These are phyloP conservation scores for Ophiostoma novo-ulmi DNA, from an alignment of 2,329 filamentous ascomycete species.

Conservation along the genomic window DNA sequence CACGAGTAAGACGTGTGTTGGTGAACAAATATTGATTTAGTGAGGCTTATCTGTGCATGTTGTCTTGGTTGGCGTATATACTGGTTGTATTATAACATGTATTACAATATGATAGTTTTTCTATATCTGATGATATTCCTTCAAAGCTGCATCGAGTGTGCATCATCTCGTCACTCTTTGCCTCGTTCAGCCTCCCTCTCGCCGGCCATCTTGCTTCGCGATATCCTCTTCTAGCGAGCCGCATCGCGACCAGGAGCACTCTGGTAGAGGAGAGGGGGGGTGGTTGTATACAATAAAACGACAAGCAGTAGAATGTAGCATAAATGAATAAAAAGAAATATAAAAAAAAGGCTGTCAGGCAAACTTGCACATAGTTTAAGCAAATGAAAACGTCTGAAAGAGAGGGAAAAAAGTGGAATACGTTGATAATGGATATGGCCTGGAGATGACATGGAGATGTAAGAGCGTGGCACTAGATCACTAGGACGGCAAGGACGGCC, in stretches of 20 bases:
- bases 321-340: not conserved
- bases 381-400: not conserved
- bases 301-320: not conserved
- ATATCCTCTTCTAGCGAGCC: slow-evolving; percentile 2
- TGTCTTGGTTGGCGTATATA: not conserved
- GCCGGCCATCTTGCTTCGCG: not conserved
- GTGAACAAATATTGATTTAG: not conserved
- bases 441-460: not conserved
- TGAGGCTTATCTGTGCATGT: not conserved
- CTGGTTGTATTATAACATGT: not conserved
- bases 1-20: not conserved
- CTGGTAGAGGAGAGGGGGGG: not conserved
- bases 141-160: not conserved
- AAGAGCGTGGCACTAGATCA: not conserved
- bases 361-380: not conserved
- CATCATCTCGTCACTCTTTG: not conserved
- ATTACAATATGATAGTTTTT: not conserved
- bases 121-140: not conserved
- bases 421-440: not conserved
- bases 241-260: not conserved
- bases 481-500: slow-evolving; percentile 8
- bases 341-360: not conserved
- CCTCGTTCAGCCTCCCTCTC: slow-evolving; percentile 3
- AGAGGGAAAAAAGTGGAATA: not conserved
- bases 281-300: not conserved